Conservation (phyloP, 192 early-diverging fungal species). For the Coemansia sp. region DNA sequence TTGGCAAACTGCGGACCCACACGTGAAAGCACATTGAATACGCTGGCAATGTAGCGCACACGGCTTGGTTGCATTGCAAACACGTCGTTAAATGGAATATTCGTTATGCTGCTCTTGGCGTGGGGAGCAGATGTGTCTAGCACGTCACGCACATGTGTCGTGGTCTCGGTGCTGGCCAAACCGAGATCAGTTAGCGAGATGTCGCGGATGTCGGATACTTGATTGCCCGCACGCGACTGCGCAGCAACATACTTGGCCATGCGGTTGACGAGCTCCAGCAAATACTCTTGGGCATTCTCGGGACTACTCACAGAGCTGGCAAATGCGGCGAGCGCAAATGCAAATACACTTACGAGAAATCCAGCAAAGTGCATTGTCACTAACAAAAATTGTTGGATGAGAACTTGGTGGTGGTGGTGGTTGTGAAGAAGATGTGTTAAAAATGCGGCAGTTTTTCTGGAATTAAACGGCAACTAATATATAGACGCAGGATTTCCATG, state of each 20-base stretch:
- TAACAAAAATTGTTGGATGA: not conserved
- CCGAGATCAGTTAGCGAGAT: constrained; percentile 23
- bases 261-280: constrained; percentile 12
- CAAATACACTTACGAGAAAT: not conserved
- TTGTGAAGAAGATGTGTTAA: not conserved
- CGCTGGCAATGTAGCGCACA: constrained; percentile 31
- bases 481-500: not conserved
- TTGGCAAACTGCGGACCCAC: not conserved
- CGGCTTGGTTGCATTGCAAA: constrained; percentile 23
- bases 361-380: not conserved
- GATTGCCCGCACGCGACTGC: not conserved
- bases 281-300: constrained; percentile 15
- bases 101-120: constrained; percentile 3
- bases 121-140: not conserved
- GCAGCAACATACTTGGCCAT: constrained; percentile 15
- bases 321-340: not conserved
- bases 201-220: constrained; percentile 5
- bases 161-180: constrained; percentile 3
- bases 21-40: constrained; percentile 16
- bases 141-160: not conserved
- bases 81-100: constrained; percentile 35
- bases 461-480: not conserved
- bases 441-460: not conserved
- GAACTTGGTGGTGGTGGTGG: not conserved
- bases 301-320: not conserved